These are phyloP conservation scores for Ilyonectria destructans DNA, from an alignment of 2,329 filamentous ascomycete genomes.

Conservation along the genomic window DNA sequence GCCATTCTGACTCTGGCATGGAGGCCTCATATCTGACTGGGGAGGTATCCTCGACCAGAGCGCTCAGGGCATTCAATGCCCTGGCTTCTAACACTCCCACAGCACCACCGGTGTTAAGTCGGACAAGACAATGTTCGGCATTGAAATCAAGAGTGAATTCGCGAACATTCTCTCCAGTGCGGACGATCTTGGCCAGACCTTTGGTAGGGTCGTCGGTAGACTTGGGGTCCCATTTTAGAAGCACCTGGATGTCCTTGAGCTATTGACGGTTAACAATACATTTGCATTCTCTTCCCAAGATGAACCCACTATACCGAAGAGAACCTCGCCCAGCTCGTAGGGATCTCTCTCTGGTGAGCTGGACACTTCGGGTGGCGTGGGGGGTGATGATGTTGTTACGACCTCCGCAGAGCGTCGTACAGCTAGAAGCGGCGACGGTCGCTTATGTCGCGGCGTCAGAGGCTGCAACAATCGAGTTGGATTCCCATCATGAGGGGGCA, in stretches of 20 bases:
- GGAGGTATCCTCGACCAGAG: neutral
- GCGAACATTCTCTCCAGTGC: neutral
- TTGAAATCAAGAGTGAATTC: neutral
- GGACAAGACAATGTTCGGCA: neutral
- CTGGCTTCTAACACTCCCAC: neutral
- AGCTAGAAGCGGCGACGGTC: neutral
- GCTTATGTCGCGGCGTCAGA: neutral
- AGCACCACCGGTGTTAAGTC: neutral
- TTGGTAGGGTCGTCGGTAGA: neutral
- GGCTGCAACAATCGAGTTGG: neutral
- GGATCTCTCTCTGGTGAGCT: neutral
- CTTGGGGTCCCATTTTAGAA: neutral
- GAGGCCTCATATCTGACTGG: neutral
- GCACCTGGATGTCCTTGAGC: neutral
- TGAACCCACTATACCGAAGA: neutral
- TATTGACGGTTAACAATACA: neutral
- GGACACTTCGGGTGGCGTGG: neutral
- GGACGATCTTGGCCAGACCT: neutral
- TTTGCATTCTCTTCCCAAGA: too few species aligned
- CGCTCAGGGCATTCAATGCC: neutral
- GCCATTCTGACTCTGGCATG: neutral
- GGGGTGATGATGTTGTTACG: neutral
- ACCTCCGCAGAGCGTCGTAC: neutral
- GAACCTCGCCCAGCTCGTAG: neutral
- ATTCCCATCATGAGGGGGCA: neutral